Evolutionary conservation across 2,329 filamentous ascomycete genomes (phyloP).

Genomic region (Colletotrichum sp.): DNA sequence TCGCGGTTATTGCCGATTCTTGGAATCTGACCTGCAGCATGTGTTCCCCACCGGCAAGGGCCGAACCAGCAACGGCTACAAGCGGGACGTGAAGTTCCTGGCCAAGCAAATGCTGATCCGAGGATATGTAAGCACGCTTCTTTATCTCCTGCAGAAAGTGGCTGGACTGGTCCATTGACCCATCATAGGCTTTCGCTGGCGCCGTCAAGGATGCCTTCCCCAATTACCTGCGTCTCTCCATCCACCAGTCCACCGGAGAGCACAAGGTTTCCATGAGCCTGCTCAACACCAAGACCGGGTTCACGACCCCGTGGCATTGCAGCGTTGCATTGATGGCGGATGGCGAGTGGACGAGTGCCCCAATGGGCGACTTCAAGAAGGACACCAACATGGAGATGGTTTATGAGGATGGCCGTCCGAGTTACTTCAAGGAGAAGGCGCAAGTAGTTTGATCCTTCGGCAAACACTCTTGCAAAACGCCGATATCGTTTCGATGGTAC

Average conservation of each 20-base stretch:
- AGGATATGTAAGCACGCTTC: not conserved
- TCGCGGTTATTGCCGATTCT: not conserved
- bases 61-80: not conserved
- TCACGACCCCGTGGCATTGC: not conserved
- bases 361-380: not conserved
- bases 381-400: not conserved
- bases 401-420: not conserved
- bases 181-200: not conserved
- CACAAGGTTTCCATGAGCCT: not conserved
- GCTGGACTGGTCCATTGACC: not conserved
- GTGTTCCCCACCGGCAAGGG: not conserved
- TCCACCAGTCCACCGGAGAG: not conserved
- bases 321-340: not conserved
- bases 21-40: not conserved
- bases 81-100: not conserved
- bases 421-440: not conserved
- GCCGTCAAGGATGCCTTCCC: not conserved
- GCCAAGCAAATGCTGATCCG: not conserved
- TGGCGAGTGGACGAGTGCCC: not conserved
- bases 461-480: not conserved
- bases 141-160: not conserved
- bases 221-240: not conserved
- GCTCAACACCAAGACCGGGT: not conserved
- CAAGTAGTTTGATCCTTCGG: not conserved
- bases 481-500: not conserved